A percentile compares a stretch with the other conserved stretches of the same genome.
These are phyloP conservation scores for Penicillium sp. DNA, from an alignment of 2,329 filamentous ascomycete genomes.

Conservation along the genomic window DNA sequence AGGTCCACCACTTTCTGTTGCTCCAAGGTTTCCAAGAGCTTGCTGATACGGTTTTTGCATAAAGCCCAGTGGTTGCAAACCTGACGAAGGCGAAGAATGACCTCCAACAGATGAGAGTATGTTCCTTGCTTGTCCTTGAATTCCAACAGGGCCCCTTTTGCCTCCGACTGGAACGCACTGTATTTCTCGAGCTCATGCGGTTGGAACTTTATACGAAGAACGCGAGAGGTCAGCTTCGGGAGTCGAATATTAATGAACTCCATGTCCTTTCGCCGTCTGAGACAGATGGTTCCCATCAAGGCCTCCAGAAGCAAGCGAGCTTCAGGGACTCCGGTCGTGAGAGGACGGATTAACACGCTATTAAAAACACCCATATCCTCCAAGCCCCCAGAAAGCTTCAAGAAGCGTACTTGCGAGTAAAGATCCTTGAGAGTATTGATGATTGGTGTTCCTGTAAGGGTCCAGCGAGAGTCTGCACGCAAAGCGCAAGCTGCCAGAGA, in stretches of 20 bases:
- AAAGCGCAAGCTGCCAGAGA: slow-evolving; percentile 68
- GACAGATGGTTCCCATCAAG: slow-evolving; percentile 76
- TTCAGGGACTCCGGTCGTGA: slow-evolving; percentile 57
- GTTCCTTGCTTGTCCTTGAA: slow-evolving; percentile 54
- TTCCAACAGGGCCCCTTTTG: slow-evolving; percentile 66
- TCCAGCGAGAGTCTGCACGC: slow-evolving; percentile 72
- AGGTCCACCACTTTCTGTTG: slow-evolving; percentile 66
- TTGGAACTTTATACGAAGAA: slow-evolving; percentile 72
- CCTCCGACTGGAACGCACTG: slow-evolving; percentile 70
- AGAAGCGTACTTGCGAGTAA: slow-evolving; percentile 75
- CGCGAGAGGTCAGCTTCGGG: slow-evolving; percentile 73
- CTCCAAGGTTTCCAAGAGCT: slow-evolving; percentile 69
- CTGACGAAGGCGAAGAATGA: slow-evolving; percentile 78
- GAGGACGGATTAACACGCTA: slow-evolving; percentile 65
- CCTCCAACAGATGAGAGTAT: slow-evolving; percentile 76
- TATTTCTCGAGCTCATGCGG: slow-evolving; percentile 75
- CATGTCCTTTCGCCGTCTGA: slow-evolving; percentile 86
- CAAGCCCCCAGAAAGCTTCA: slow-evolving; percentile 72
- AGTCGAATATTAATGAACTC: slow-evolving; percentile 78
- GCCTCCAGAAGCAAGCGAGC: slow-evolving; percentile 68
- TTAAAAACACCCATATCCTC: slow-evolving; percentile 74
- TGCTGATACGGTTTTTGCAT: slow-evolving; percentile 70
- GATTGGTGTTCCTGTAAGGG: slow-evolving; percentile 77
- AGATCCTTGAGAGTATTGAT: slow-evolving; percentile 80
- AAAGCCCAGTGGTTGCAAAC: slow-evolving; percentile 88